These are phyloP conservation scores for Solanum clarkiae DNA, from an alignment of 257 asterid genomes.

Conservation along the genomic window DNA sequence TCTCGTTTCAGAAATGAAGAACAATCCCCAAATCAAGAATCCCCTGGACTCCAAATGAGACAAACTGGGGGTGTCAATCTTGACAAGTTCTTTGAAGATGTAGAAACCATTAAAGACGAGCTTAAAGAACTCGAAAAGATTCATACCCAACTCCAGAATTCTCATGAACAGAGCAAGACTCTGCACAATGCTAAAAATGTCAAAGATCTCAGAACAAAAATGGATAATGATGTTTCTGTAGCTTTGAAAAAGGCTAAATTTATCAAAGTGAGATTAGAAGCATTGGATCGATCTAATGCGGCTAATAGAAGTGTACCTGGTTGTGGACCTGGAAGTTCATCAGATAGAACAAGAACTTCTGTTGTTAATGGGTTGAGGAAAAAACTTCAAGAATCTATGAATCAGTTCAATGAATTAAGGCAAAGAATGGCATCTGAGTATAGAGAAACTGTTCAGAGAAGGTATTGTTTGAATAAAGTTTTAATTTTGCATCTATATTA, in stretches of 20 bases:
- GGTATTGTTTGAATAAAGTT: slow-evolving; percentile 11
- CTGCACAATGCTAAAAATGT: slow-evolving; percentile 20
- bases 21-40: slow-evolving; percentile 23
- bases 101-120: slow-evolving; percentile 19
- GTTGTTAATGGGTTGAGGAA: slow-evolving; percentile 59
- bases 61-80: slow-evolving; percentile 12
- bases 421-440: slow-evolving; percentile 42
- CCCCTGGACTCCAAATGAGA: slow-evolving; percentile 27
- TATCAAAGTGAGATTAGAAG: slow-evolving; percentile 43
- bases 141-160: slow-evolving; percentile 1
- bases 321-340: slow-evolving; percentile 62
- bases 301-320: slow-evolving; percentile 52
- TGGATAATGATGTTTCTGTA: slow-evolving; percentile 15
- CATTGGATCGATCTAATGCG: slow-evolving; percentile 44
- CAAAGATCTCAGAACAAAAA: slow-evolving; percentile 14
- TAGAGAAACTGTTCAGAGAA: slow-evolving; percentile 42
- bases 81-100: slow-evolving; percentile 23
- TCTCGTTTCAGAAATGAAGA: slow-evolving; percentile 32
- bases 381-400: slow-evolving; percentile 52
- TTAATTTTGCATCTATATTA: background rate
- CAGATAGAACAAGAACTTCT: slow-evolving; percentile 58
- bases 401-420: slow-evolving; percentile 45
- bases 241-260: slow-evolving; percentile 43
- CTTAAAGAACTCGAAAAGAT: slow-evolving; percentile 15
- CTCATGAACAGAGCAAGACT: slow-evolving; percentile 26